Evolutionary conservation across 2,329 filamentous ascomycete genomes (phyloP), one percentile per base, ranked within the genome.

Genomic region (Aspergillus latus): DNA sequence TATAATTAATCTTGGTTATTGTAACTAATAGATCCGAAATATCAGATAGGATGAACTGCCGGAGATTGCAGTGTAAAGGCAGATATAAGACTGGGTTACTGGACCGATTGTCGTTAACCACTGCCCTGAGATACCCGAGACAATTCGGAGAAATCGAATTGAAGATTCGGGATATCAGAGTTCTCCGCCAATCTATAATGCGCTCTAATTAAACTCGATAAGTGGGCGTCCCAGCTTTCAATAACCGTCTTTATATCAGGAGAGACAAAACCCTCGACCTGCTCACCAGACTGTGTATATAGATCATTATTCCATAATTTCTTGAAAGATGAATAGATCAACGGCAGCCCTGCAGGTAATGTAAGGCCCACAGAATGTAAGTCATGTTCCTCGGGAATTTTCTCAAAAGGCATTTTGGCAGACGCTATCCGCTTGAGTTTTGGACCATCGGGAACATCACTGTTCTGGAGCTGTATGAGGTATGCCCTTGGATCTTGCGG

Each of bases 401-500:
- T 64, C 48, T 72, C 70, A 29, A 72, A 57, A 2, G 70, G 70
- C 10, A 72, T n/a, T 30, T 64, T 64, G 54, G 52, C 62, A 1
- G 61, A 67, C 5, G 57, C 55, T 16, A 61, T 57, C 9, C 66
- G 62, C 48, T 46, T 47, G 26, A 32, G 52, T 7, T 44, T 26
- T 1, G 43, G 48, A 26, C 5, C 43, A 15, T n/a, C 57, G 40
- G 40, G 39, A 9, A 15, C 5, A 11, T 37, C n/a, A 7, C 21
- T 34, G 21, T 28, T 32, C 26, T 47, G 34, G 13, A 67, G 54
- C 11, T 63, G 68, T 44, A 72, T 71, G 2, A 72, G 53, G 50
- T 68, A 68, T 34, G 65, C 62, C 42, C 71, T 64, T 21, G 72
- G 68, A 51, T 74, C 69, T 50, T 63, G 60, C 4, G 62, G 59